Conservation (phyloP, 225 moss, liverwort and hornwort genomes). For the Neckera pumila region DNA sequence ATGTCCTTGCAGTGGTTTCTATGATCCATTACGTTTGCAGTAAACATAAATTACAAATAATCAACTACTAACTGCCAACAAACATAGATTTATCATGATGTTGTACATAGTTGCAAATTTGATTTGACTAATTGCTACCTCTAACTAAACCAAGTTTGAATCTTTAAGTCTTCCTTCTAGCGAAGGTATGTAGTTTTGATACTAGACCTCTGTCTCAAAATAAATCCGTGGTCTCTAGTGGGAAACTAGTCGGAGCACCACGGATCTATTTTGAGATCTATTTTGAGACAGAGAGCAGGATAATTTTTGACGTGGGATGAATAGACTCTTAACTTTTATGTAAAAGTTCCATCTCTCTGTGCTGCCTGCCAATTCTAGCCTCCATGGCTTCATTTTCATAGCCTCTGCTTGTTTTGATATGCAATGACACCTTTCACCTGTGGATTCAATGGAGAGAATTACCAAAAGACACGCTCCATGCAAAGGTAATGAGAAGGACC, state of each 20-base stretch:
- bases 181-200: not conserved
- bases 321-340: not conserved
- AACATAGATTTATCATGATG: not conserved
- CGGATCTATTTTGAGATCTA: not conserved
- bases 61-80: not conserved
- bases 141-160: not conserved
- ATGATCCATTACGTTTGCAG: not conserved
- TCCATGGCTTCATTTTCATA: not conserved
- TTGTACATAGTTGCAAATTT: not conserved
- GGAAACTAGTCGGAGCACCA: not conserved
- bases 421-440: not conserved
- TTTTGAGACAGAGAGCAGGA: not conserved
- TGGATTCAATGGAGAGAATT: not conserved
- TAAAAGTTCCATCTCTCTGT: not conserved
- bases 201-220: not conserved
- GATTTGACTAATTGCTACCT: not conserved
- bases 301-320: not conserved
- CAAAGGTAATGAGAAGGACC: not conserved
- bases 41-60: not conserved
- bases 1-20: too few relatives aligned
- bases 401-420: not conserved
- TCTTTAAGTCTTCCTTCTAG: not conserved
- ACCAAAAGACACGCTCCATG: not conserved
- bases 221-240: not conserved
- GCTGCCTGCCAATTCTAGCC: not conserved